These are phyloP conservation scores for Picea abies DNA, from an alignment of 83 land plant species.

Conservation along the genomic window DNA sequence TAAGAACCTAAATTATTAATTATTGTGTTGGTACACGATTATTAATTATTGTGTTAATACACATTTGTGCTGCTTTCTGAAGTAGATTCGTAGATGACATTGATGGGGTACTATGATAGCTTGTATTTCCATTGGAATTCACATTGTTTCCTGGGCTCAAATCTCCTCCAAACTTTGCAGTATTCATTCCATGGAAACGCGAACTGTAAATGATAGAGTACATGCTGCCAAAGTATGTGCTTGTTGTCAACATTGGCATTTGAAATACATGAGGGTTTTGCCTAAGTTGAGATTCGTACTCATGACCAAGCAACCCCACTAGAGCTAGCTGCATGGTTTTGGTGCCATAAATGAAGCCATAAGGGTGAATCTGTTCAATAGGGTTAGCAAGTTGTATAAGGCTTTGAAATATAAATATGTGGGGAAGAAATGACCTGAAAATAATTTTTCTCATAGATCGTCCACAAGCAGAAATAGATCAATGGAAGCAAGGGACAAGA, in stretches of 20 bases:
- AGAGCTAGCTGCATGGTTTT: background rate
- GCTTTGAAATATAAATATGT: no score
- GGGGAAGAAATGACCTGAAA: no score
- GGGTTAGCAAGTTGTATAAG: no score
- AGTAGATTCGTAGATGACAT: constrained; percentile 12
- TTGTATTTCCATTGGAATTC: background rate
- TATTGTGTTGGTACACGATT: no score
- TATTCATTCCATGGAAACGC: background rate
- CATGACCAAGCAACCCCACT: background rate
- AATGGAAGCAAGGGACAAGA: no score
- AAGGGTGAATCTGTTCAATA: no score
- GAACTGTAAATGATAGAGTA: constrained; percentile 1
- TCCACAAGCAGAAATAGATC: no score
- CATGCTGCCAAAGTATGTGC: background rate
- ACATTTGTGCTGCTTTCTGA: constrained; percentile 16
- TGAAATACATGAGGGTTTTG: background rate
- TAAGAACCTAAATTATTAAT: no score
- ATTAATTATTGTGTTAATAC: background rate
- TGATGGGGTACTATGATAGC: background rate
- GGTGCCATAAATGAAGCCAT: no score
- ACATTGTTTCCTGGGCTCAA: no score
- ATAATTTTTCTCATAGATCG: no score
- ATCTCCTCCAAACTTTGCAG: no score
- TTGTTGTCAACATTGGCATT: constrained; percentile 8
- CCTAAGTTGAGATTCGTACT: background rate